Evolutionary conservation across 805 yeast species (phyloP).

Genomic region (Starmerella gropengiesseri): DNA sequence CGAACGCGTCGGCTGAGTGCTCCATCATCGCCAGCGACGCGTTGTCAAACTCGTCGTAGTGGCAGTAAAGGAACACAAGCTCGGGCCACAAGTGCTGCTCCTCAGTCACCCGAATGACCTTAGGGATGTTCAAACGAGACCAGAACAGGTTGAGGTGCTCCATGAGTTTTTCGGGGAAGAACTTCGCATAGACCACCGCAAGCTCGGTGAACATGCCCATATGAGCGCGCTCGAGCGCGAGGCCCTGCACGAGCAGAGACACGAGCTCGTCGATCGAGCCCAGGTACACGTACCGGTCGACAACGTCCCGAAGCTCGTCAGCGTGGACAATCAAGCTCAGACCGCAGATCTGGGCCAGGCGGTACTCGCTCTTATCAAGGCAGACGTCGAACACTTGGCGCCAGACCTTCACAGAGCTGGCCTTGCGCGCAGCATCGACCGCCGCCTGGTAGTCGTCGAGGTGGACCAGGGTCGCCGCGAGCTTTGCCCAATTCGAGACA

Average conservation of each 20-base stretch:
- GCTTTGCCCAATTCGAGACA: conserved; percentile 86
- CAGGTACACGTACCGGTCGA: conserved; percentile 70
- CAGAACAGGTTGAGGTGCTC: conserved; percentile 95
- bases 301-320: conserved; percentile 87
- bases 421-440: conserved; percentile 97
- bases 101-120: conserved; percentile 89
- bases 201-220: conserved; percentile 99
- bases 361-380: conserved; percentile 86
- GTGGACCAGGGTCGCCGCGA: conserved; percentile 93
- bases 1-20: conserved; percentile 83
- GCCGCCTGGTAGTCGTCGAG: conserved; percentile 90
- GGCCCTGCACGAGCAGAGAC: conserved; percentile 86
- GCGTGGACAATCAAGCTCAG: conserved; percentile 94
- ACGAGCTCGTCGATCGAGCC: conserved; percentile 90
- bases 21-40: conserved; percentile 96
- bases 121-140: conserved; percentile 97
- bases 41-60: conserved; percentile 98
- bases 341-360: conserved; percentile 97
- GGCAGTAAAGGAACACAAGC: conserved; percentile 89
- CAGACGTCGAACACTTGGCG: conserved; percentile 95
- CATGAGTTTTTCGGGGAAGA: conserved; percentile 80
- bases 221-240: conserved; percentile 95
- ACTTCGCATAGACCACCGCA: conserved; percentile 82
- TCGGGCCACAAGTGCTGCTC: conserved; percentile 93
- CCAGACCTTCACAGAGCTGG: conserved; percentile 89